Base-by-base conservation (phyloP, 148 eudicot genomes). In the Oxyria digyna region DNA sequence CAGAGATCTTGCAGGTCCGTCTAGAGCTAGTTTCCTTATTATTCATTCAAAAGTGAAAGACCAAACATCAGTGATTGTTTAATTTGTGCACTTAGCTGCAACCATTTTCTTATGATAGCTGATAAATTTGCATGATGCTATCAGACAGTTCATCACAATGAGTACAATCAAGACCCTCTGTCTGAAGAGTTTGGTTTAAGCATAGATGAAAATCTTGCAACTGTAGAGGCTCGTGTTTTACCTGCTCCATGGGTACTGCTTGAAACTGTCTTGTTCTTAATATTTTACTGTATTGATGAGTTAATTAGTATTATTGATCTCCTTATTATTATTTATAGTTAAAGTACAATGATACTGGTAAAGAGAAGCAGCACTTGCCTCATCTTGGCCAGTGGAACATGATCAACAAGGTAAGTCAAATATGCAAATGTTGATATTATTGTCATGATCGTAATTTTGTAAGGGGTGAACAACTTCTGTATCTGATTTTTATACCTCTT, bases 341-440 rank as follows among this genome's bases (percentile, higher is more conserved):
- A 74, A 88, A 88, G 72, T 88, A 82, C 74, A 74, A 77, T 70
- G 95, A 88, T 43, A 73, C 72, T 26, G 95, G 91, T 18, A 84
- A 82, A 73, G 95, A 84, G 62, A 88, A 79, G 38, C 91, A 86
- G 21, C 79, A 81, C 77, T 55, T 88, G 43, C 95, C 95, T 13
- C 87, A 86, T 73, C 85, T 82, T 69, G 95, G 95, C 63, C 95
- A 88, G 72, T 88, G 95, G 95, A 88, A 88, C 67, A 88, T 88
- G 95, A 77, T 79, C 45, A 88, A 88, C 80, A 88, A 88, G 88
- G 95, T 81, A 79, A 26, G 62, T 40, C 45, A 7, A 64, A 18
- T 69, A 27, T 31, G 6, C n/a, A 7, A 8, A 32, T 40, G 3
- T 59, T 49, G 62, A 32, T 26, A 12, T 1, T 64, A 15, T 57